Conservation (phyloP, 805 yeast genomes). For the Candida boidinii region DNA sequence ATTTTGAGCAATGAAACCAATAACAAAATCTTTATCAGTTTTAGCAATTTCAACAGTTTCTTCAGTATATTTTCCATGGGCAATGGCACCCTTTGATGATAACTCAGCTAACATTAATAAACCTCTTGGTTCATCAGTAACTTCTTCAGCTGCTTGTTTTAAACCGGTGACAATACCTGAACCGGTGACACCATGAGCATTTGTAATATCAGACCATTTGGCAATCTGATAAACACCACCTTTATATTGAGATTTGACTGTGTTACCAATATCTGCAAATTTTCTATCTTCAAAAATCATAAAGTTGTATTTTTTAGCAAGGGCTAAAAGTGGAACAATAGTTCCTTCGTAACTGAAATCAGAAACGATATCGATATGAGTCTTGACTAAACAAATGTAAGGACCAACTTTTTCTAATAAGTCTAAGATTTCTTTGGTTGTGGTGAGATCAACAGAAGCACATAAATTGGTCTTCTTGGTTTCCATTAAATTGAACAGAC, state of each 20-base stretch:
- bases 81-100: conserved; percentile 88
- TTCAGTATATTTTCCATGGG: conserved; percentile 83
- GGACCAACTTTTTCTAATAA: conserved; percentile 84
- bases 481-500: conserved; percentile 68
- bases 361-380: conserved; percentile 88
- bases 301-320: conserved; percentile 78
- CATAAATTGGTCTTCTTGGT: conserved; percentile 80
- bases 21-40: conserved; percentile 78
- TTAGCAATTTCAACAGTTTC: conserved; percentile 84
- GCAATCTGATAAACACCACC: conserved; percentile 89
- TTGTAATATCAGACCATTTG: conserved; percentile 93
- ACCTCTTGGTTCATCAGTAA: conserved; percentile 75
- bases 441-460: conserved; percentile 87
- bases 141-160: conserved; percentile 68
- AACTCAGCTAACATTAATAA: conserved; percentile 92
- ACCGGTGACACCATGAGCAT: conserved; percentile 97
- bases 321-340: conserved; percentile 58
- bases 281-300: conserved; percentile 95
- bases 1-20: conserved; percentile 93
- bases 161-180: conserved; percentile 86
- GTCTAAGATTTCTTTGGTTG: conserved; percentile 64
- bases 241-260: conserved; percentile 88
- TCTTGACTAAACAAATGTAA: conserved; percentile 81
- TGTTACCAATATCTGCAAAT: conserved; percentile 97
- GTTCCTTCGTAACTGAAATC: conserved; percentile 83